Evolutionary conservation across 768 basidiomycete genomes (phyloP), one percentile per base, ranked within the genome.

Genomic region (Pulveroboletus sp.): DNA sequence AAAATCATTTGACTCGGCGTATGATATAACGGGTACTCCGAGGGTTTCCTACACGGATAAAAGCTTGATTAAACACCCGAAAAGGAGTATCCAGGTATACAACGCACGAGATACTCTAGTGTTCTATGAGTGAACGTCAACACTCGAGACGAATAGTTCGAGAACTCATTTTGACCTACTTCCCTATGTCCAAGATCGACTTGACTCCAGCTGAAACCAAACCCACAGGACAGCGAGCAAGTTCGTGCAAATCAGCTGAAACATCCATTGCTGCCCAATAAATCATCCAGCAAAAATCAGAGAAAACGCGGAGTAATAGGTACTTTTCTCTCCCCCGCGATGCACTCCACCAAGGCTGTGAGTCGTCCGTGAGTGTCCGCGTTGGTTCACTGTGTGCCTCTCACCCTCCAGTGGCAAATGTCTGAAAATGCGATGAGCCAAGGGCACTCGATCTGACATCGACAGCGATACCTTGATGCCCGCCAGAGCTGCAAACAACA

Each of bases 171-270:
- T 21, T 10, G 40, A 32, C 52, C 47, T 47, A 82, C 87, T 80
- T 78, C 50, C 87, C 87, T 51, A 98, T 93, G 65, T 99, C 96
- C 38, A 99, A 68, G 53, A 99, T 97, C 0, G 89, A 91, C 66
- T 98, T 99, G 17, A 90, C 84, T 10, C 96, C 96, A 9, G 93
- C 87, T 15, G 94, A 95, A 9, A 98, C 83, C 32, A 99, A 77
- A 3, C 87, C 93, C 39, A 98, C 89, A 18, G 93, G 88, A 58
- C 91, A 95, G 17, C 90, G 78, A 18, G 88, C 76, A 31, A 99
- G 79, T 65, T 97, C 93, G 8, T 85, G 84, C 14, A 99, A 74
- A 65, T 99, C 95, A 14, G 95, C 93, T 14, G 95, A 97, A 27
- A 99, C 74, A 61, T 99, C 95, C 82, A 98, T 82, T 15, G 90